These are phyloP conservation scores for Verticillium nonalfalfae DNA, from an alignment of 2,329 filamentous ascomycete genomes.

Conservation along the genomic window DNA sequence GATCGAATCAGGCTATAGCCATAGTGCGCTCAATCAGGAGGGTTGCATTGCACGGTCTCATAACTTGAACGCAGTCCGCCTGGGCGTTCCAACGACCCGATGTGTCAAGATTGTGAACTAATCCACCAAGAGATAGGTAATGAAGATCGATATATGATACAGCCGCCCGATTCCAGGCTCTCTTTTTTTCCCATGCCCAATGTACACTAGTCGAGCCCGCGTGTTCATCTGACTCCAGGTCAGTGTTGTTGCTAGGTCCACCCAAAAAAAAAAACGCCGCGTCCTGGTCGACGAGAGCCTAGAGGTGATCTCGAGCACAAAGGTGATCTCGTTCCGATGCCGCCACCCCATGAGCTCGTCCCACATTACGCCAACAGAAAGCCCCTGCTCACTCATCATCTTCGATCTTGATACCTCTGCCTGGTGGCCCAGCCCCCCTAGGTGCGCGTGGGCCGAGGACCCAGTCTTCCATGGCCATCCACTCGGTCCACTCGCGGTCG, in stretches of 20 bases:
- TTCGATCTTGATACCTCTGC: neutral
- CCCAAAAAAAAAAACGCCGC: neutral
- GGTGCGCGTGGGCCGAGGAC: conserved; percentile 84
- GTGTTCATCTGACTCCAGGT: neutral
- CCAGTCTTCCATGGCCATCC: conserved; percentile 97
- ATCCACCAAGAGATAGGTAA: neutral
- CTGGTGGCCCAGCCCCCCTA: neutral
- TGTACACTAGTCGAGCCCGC: neutral
- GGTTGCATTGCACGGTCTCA: neutral
- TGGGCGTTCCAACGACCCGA: neutral
- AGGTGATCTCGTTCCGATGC: neutral
- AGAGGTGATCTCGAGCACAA: no score
- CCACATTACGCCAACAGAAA: neutral
- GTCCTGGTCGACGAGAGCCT: neutral
- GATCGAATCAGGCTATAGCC: neutral
- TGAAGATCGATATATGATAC: neutral
- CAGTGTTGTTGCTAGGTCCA: neutral
- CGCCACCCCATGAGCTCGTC: neutral
- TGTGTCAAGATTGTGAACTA: neutral
- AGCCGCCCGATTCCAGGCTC: neutral
- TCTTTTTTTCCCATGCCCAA: neutral
- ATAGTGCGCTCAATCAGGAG: neutral
- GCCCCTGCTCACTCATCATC: neutral
- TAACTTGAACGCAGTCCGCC: neutral
- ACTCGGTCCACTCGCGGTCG: conserved; percentile 85